Base-by-base conservation (phyloP, 257 asterid genomes). In the Voacanga thouarsii region DNA sequence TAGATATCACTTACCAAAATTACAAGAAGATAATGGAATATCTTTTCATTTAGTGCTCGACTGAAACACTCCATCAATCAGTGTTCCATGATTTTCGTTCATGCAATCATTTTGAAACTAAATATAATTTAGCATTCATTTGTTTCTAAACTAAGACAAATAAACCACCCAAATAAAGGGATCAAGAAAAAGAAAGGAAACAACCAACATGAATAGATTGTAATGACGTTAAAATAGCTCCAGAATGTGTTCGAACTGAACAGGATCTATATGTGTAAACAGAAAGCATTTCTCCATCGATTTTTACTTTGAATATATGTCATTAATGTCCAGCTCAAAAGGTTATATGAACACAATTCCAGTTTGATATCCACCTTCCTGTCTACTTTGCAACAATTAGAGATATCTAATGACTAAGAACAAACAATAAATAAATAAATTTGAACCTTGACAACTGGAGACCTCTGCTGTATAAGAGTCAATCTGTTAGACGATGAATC, bases 401-500 rank as follows among this genome's bases (percentile, higher is more conserved):
- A 66, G 37, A 37, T 66, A 7, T 5, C 11, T 39, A 66, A 23
- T 1, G 7, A 23, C 47, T 39, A 12, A 14, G 5, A 15, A 7
- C 3, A 37, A 18, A 21, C 23, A 41, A 41, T 4, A 33, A 15
- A 41, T 39, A 19, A 67, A 67, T 7, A 19, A 39, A 1, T 69
- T 51, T 21, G 80, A 65, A 95, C 99, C 99, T 93, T 95, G 78
- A 93, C 87, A 44, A 91, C 86, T 0, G 98, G 99, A 76, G 99
- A 95, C 70, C 99, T 92, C 84, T 93, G 99, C 84, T 95, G 99
- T 43, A 95, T 87, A 41, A 95, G 89, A 67, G 93, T 76, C 87
- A 95, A 81, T 45, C 83, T 85, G 82, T 84, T 63, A 6, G 96
- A 83, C 14, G 87, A 80, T 28, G 97, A 85, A 74, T 89, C 88